phyloP scores from a whole-genome alignment of 176 grass and related monocot species.

The Carex parvula region DNA sequence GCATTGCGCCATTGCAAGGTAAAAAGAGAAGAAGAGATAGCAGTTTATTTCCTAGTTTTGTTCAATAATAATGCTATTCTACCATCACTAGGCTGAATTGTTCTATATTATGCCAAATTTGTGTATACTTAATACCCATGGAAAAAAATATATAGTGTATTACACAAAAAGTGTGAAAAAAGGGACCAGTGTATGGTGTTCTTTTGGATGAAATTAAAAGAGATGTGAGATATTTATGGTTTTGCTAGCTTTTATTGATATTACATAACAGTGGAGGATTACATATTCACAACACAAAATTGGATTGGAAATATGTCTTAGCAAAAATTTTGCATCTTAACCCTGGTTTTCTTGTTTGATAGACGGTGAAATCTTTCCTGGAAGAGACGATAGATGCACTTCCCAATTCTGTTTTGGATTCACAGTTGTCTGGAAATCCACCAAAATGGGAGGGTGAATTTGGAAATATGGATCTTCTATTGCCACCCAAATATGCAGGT shows the following conservation, averaged over 20 bases:
- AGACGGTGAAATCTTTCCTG: conserved; percentile 78
- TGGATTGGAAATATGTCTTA: neutral
- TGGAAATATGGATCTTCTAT: conserved; percentile 39
- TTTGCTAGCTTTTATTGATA: neutral
- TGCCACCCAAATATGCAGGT: conserved; percentile 48
- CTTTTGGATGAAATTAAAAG: neutral
- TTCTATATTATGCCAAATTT: neutral
- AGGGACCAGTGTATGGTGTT: neutral
- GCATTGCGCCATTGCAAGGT: conserved; percentile 74
- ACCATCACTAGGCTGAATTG: neutral
- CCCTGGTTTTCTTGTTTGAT: conserved; percentile 8
- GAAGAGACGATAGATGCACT: conserved; percentile 78
- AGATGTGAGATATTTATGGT: neutral
- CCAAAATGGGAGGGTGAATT: conserved; percentile 46
- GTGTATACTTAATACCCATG: neutral
- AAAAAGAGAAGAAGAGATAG: conserved; percentile 4
- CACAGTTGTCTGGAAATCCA: conserved; percentile 30
- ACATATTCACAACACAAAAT: neutral
- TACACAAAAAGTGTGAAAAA: neutral
- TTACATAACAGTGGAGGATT: neutral
- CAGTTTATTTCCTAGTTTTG: neutral
- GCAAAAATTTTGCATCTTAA: neutral
- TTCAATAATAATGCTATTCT: neutral
- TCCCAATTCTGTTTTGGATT: conserved; percentile 57
- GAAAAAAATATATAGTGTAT: neutral